Conservation (phyloP, 495 filamentous ascomycete species). For the Tuber brumale region DNA sequence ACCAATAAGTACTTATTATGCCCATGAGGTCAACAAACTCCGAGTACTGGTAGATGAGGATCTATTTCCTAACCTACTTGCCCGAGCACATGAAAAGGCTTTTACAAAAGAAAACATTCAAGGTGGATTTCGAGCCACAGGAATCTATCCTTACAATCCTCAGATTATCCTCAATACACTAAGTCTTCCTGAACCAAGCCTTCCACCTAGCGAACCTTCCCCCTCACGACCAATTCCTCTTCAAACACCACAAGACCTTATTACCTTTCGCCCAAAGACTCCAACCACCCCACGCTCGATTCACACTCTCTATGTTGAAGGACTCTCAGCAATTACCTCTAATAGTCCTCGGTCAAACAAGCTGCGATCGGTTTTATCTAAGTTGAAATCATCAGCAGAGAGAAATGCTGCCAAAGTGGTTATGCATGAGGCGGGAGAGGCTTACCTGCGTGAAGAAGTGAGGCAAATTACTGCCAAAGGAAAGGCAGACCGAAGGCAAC, state of each 20-base stretch:
- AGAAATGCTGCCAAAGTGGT: slow-evolving; percentile 3
- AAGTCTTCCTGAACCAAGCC: background rate
- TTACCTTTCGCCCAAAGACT: background rate
- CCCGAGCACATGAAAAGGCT: background rate
- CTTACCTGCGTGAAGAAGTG: background rate
- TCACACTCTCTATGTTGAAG: background rate
- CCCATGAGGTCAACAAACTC: background rate
- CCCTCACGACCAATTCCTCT: background rate
- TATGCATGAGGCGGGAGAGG: slow-evolving; percentile 5
- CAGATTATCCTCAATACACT: background rate
- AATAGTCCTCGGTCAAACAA: slow-evolving; percentile 1
- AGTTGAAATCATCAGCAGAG: slow-evolving; percentile 7
- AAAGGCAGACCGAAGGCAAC: background rate
- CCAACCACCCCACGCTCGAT: background rate
- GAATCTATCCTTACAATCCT: slow-evolving; percentile 7
- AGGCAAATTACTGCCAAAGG: background rate
- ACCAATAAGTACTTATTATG: slow-evolving; percentile 5
- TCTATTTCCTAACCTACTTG: slow-evolving; percentile 10
- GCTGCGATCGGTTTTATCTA: background rate
- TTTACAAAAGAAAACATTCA: slow-evolving; percentile 7
- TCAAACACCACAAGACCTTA: background rate
- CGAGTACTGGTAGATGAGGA: slow-evolving; percentile 1
- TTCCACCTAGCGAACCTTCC: too few species aligned
- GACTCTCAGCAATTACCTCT: background rate
- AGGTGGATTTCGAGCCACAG: background rate